phyloP scores from a whole-genome alignment of 805 yeast genomes.

The Kazachstania bromeliacearum region DNA sequence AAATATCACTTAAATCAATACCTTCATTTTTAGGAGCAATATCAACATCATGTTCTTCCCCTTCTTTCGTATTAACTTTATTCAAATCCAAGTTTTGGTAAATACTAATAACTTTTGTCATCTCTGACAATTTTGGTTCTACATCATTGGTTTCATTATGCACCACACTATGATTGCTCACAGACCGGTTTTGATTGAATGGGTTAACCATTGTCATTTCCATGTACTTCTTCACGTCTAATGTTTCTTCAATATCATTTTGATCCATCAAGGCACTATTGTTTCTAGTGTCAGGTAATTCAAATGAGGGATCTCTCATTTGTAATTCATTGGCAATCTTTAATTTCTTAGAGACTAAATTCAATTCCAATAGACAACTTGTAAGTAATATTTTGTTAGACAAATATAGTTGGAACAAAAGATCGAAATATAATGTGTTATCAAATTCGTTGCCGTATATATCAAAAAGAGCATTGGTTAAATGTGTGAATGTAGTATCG shows the following conservation, averaged over 20 bases:
- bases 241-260: constrained; percentile 10
- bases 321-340: constrained; percentile 24
- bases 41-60: constrained; percentile 8
- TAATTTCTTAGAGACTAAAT: constrained; percentile 18
- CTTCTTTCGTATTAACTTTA: constrained; percentile 3
- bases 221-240: constrained; percentile 16
- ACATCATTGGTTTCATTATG: constrained; percentile 5
- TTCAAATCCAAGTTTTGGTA: constrained; percentile 12
- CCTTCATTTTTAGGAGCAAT: constrained; percentile 7
- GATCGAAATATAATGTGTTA: constrained; percentile 16
- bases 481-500: constrained; percentile 1
- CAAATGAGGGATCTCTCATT: constrained; percentile 14
- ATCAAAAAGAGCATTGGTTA: constrained; percentile 11
- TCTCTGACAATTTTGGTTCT: constrained; percentile 19
- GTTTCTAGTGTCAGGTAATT: constrained; percentile 5
- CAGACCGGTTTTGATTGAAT: constrained; percentile 11
- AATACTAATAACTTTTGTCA: constrained; percentile 28
- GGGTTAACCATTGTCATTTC: constrained; percentile 32
- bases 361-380: constrained; percentile 8
- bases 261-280: neutral
- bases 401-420: constrained; percentile 12
- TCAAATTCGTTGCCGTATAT: constrained; percentile 25
- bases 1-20: constrained; percentile 23
- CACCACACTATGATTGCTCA: constrained; percentile 1
- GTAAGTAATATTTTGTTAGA: constrained; percentile 10